Evolutionary conservation across 2,329 filamentous ascomycete species (phyloP), one percentile per base, ranked within the genome.

Genomic region (Apiospora kogelbergensis): DNA sequence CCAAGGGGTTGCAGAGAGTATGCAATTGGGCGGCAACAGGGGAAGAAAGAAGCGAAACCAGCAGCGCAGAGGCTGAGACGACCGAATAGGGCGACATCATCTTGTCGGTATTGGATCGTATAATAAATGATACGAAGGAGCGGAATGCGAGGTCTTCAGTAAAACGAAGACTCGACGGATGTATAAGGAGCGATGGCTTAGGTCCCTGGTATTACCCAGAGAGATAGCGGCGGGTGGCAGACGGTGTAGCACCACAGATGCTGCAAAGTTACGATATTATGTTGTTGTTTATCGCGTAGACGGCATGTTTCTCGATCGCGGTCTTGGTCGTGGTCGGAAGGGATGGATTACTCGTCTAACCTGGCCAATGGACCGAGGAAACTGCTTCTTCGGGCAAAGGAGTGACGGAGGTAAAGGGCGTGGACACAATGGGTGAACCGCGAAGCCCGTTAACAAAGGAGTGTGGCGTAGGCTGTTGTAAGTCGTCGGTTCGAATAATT

Each of bases 1-100:
- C 86, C 75, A 91, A 84, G 6, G 95, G 95, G 77, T 97, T 90
- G 84, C 95, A 98, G 53, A 85, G 79, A 9, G 93, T 94, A 68
- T 81, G 89, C 41, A 94, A 94, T 80, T 98, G 95, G 65, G 91
- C 94, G 45, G 85, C 73, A 64, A 84, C 83, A 57, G 86, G 79
- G 68, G 86, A 76, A 11, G 84, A 68, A 69, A 87, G 74, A 67
- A 81, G 69, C 17, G 78, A 75, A 63, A 76, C 81, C 71, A 84
- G 73, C 76, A 84, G 81, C 78, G 78, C 78, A 63, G 79, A 57
- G 69, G 81, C 81, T 65, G 81, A 74, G 65, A 74, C 48, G n/a
- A 70, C 66, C 45, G 70, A 9, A 5, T 71, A 72, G 24, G 40
- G 68, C 30, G 70, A 45, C 67, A 68, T 26, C 72, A 74, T 75